Evolutionary conservation across 495 filamentous ascomycete genomes (phyloP).

Genomic region (Penicillium daleae): DNA sequence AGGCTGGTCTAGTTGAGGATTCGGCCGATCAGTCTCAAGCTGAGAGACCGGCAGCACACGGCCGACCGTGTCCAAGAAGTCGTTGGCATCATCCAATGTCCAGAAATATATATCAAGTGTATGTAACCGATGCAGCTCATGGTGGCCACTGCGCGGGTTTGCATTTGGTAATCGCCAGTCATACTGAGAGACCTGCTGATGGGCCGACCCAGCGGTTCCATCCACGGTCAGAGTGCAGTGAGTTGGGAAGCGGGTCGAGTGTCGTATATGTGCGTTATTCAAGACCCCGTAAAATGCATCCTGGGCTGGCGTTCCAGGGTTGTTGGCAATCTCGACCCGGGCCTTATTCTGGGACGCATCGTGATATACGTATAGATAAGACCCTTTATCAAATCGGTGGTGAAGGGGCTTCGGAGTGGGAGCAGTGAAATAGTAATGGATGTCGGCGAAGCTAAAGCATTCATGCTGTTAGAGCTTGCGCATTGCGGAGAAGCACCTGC

Average conservation of each 20-base stretch:
- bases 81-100: constrained; percentile 72
- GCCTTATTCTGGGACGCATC: constrained; percentile 68
- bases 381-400: constrained; percentile 87
- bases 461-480: constrained; percentile 8
- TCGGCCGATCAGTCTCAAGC: constrained; percentile 49
- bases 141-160: constrained; percentile 69
- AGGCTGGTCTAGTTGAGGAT: constrained; percentile 49
- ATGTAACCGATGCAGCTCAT: constrained; percentile 75
- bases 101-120: constrained; percentile 91
- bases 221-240: constrained; percentile 77
- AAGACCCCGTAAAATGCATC: constrained; percentile 84
- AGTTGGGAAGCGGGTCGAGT: constrained; percentile 79
- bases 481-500: constrained; percentile 12
- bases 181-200: constrained; percentile 39
- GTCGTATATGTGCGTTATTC: constrained; percentile 64
- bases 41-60: constrained; percentile 64
- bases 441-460: constrained; percentile 73
- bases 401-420: constrained; percentile 72
- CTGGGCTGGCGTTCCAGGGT: constrained; percentile 82
- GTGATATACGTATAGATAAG: constrained; percentile 86
- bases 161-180: constrained; percentile 81
- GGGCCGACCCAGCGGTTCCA: constrained; percentile 40
- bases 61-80: constrained; percentile 69
- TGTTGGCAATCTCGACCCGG: constrained; percentile 84
- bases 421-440: constrained; percentile 84